Evolutionary conservation across 805 yeast genomes (phyloP), one percentile per base, ranked within the genome.

Genomic region (Hanseniaspora lachancei): DNA sequence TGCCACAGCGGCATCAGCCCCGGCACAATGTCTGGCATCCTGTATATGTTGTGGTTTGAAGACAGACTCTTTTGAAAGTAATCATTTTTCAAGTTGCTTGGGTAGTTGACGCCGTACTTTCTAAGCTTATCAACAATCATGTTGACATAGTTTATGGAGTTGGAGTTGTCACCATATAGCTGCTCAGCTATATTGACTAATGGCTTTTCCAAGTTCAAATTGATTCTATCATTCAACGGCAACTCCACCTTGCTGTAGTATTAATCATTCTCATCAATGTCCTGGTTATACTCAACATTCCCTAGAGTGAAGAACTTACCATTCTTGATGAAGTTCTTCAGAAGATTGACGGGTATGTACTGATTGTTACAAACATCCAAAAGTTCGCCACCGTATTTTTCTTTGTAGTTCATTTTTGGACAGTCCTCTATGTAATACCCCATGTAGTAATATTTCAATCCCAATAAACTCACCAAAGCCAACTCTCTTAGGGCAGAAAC

Each of bases 381-480:
- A 5, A 85, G 62, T 60, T 84, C 84, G 5, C 89, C 93, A 0
- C 91, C 91, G 67, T 84, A 88, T 58, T 79, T 77, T 29, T 76
- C 79, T 68, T 89, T 89, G 64, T 89, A 89, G 48, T 71, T 73
- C 96, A 89, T 88, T 67, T 89, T 89, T 0, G 71, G 73, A 65
- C 96, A 86, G 60, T 84, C 89, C 5, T 81, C 81, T 47, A 87
- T 80, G 63, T 81, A 89, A 60, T 80, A 86, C 0, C 97, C 97
- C 68, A 89, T 64, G 62, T 86, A 86, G 64, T 88, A 86, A 67
- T 77, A 79, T 47, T 65, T 58, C 7, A 68, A 57, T 8, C 72
- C 70, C 40, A 79, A 68, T 43, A 75, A 66, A 29, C 73, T 60
- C 5, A 81, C 70, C 65, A 86, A 63, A 1, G 77, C 72, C 40